A percentile compares a stretch with the other conserved stretches of the same genome.
These are phyloP conservation scores for Xylaria palmicola DNA, from an alignment of 495 filamentous ascomycete species.

Conservation along the genomic window DNA sequence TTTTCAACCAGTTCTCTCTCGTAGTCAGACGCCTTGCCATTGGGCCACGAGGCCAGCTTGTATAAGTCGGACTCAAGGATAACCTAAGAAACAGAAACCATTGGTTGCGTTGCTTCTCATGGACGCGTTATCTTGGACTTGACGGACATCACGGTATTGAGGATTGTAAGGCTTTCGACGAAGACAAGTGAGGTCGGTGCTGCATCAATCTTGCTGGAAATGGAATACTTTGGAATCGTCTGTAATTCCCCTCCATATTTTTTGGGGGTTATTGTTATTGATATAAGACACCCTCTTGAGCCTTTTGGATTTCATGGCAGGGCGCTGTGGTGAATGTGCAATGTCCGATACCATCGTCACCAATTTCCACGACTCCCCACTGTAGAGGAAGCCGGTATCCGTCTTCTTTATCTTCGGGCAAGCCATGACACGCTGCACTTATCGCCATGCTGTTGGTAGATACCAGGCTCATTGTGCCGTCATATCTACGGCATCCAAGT, in stretches of 20 bases:
- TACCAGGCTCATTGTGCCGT: constrained; percentile 21
- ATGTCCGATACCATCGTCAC: constrained; percentile 27
- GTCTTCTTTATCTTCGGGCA: constrained; percentile 6
- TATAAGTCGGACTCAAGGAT: too few relatives aligned
- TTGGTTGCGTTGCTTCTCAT: too few relatives aligned
- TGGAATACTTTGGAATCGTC: too few relatives aligned
- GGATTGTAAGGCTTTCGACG: too few relatives aligned
- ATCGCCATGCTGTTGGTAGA: constrained; percentile 23
- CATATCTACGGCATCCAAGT: constrained; percentile 18
- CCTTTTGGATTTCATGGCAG: constrained; percentile 71
- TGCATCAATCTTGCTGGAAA: too few relatives aligned
- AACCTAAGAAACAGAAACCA: not conserved
- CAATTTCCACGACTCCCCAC: not conserved
- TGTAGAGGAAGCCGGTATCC: constrained; percentile 17
- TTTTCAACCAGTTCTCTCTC: too few relatives aligned
- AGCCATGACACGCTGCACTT: constrained; percentile 23
- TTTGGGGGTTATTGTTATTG: not conserved
- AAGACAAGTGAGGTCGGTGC: too few relatives aligned
- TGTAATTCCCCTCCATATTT: too few relatives aligned
- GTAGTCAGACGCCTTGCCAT: too few relatives aligned
- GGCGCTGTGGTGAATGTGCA: constrained; percentile 58
- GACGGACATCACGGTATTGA: too few relatives aligned
- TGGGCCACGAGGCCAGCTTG: too few relatives aligned
- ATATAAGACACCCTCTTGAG: constrained; percentile 61
- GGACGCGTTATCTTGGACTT: too few relatives aligned